Percentiles rank a stretch among this genome's conserved stretches.
phyloP scores from a whole-genome alignment of 352 stramenopile genomes.

The Phytophthora meadii region DNA sequence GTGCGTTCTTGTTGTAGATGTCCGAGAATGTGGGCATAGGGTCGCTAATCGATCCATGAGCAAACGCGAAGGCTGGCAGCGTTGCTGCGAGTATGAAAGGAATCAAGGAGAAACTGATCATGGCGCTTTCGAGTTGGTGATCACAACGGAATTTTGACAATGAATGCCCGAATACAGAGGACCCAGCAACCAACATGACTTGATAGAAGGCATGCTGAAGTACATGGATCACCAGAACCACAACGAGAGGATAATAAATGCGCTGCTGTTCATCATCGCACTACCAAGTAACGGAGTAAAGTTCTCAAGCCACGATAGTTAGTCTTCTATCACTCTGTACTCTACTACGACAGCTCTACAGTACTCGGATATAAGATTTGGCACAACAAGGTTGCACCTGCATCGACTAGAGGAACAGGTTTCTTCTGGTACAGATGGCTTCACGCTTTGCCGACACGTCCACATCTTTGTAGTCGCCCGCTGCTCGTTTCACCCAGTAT shows the following conservation, averaged over 20 bases:
- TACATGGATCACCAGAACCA: neutral
- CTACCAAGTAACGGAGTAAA: too few relatives aligned
- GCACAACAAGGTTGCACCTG: too few relatives aligned
- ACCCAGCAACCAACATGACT: neutral
- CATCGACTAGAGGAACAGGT: constrained; percentile 25
- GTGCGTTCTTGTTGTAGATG: constrained; percentile 44
- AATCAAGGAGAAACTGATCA: neutral
- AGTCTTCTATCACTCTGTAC: too few relatives aligned
- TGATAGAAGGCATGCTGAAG: neutral
- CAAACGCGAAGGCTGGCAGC: constrained; percentile 10
- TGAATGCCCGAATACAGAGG: neutral
- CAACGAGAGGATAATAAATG: constrained; percentile 6
- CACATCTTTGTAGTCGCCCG: constrained; percentile 14
- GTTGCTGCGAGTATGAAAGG: neutral
- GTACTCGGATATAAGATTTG: too few relatives aligned
- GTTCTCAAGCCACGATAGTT: too few relatives aligned
- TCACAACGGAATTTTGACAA: constrained; percentile 6
- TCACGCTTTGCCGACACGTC: constrained; percentile 1
- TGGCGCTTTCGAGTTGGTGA: neutral
- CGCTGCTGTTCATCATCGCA: neutral
- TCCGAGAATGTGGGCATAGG: constrained; percentile 29
- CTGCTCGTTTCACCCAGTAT: constrained; percentile 6
- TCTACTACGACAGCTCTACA: too few relatives aligned
- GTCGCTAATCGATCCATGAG: constrained; percentile 34
- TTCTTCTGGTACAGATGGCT: constrained; percentile 33